These are phyloP conservation scores for Fusarium protoensiforme DNA, from an alignment of 2,329 filamentous ascomycete genomes.

Conservation along the genomic window DNA sequence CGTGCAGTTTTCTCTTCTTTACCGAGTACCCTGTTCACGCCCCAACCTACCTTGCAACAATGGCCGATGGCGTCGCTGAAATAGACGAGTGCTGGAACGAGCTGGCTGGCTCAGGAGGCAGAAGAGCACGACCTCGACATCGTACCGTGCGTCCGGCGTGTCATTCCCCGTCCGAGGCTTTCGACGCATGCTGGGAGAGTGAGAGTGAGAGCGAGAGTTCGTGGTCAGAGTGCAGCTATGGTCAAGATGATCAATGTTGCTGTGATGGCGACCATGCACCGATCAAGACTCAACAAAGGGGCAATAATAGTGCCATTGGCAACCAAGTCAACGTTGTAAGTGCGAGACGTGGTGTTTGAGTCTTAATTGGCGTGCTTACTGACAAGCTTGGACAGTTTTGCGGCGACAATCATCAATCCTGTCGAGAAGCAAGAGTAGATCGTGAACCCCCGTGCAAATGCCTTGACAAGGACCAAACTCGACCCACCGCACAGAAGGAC, in stretches of 20 bases:
- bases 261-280: constrained; percentile 15
- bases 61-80: constrained; percentile 24
- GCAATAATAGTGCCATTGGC: background rate
- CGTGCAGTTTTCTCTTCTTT: background rate
- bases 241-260: background rate
- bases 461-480: background rate
- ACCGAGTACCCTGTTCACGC: background rate
- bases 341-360: background rate
- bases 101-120: background rate
- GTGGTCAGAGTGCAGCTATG: constrained; percentile 16
- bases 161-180: background rate
- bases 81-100: constrained; percentile 11
- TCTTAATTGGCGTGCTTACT: background rate
- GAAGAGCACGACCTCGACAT: background rate
- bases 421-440: background rate
- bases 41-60: background rate
- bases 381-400: constrained; percentile 1
- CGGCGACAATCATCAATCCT: background rate
- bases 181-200: constrained; percentile 10
- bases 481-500: background rate
- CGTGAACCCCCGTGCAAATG: background rate
- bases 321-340: constrained; percentile 10
- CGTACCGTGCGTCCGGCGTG: background rate
- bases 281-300: background rate
- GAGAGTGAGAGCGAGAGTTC: background rate